Evolutionary conservation across 306 rosid genomes (phyloP).

Genomic region (Corylus avellana): DNA sequence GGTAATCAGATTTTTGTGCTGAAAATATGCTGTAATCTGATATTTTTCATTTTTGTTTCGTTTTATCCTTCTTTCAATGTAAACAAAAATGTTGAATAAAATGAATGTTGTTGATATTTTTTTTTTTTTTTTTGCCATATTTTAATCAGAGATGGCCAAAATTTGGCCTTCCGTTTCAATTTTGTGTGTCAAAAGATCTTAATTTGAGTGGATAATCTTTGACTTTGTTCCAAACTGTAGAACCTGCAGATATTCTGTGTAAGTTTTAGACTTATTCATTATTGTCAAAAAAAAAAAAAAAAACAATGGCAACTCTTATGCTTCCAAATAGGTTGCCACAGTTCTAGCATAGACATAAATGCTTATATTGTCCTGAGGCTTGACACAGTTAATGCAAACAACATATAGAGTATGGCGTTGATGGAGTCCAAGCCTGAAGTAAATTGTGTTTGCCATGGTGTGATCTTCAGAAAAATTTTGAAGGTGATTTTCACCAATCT

Average conservation of each 20-base stretch:
- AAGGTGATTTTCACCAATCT: background rate
- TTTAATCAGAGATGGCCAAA: background rate
- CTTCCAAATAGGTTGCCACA: background rate
- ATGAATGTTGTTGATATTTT: background rate
- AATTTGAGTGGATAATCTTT: background rate
- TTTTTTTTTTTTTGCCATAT: background rate
- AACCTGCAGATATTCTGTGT: background rate
- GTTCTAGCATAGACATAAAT: background rate
- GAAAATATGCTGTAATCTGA: background rate
- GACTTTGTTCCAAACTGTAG: background rate
- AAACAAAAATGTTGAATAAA: background rate
- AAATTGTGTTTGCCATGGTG: background rate
- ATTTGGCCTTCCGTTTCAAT: background rate
- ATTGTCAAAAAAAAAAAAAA: background rate
- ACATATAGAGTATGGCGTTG: background rate
- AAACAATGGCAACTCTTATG: background rate
- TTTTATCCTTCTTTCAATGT: background rate
- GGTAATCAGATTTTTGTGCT: conserved; percentile 16
- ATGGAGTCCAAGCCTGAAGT: conserved; percentile 4
- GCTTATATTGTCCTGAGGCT: background rate
- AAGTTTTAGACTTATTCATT: background rate
- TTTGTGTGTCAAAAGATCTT: background rate
- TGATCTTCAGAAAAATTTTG: background rate
- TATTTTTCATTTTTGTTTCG: background rate
- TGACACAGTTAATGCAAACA: background rate